Percentiles rank a stretch among this genome's conserved stretches.
phyloP scores from a whole-genome alignment of 208 protist genomes.

The Acanthamoeba divionensis region DNA sequence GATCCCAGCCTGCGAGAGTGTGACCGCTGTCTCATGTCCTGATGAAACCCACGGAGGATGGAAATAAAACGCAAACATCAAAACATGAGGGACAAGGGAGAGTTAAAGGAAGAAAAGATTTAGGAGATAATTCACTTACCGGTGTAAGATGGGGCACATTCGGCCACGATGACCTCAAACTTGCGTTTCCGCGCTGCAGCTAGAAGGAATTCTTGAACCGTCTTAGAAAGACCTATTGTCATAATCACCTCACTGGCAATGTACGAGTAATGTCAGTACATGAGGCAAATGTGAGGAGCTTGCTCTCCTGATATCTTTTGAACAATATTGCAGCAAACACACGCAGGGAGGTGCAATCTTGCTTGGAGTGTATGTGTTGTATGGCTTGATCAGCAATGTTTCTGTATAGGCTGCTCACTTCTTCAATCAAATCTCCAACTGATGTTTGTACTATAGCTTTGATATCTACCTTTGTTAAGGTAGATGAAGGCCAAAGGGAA shows the following conservation, averaged over 20 bases:
- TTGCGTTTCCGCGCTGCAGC: conserved; percentile 75
- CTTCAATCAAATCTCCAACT: conserved; percentile 77
- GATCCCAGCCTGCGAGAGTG: conserved; percentile 81
- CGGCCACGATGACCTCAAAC: conserved; percentile 93
- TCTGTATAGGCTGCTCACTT: conserved; percentile 72
- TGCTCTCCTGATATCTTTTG: conserved; percentile 1
- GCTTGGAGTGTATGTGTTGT: conserved; percentile 83
- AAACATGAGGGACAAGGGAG: too few species aligned
- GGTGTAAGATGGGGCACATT: conserved; percentile 83
- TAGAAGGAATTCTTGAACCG: conserved; percentile 81
- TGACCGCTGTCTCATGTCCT: conserved; percentile 82
- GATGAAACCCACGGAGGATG: neutral
- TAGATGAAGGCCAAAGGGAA: neutral
- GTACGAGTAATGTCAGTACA: conserved; percentile 5
- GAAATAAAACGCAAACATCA: neutral
- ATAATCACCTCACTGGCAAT: conserved; percentile 81
- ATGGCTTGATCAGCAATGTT: conserved; percentile 69
- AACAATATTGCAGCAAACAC: conserved; percentile 34
- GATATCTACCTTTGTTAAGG: conserved; percentile 56
- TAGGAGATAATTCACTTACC: neutral
- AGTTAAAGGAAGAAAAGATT: too few species aligned
- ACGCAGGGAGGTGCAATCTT: too few species aligned
- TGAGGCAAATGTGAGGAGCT: neutral
- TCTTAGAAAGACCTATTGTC: conserved; percentile 80
- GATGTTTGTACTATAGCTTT: conserved; percentile 75